Base-by-base conservation (phyloP, 306 rosid genomes). In the Spatholobus suberectus region DNA sequence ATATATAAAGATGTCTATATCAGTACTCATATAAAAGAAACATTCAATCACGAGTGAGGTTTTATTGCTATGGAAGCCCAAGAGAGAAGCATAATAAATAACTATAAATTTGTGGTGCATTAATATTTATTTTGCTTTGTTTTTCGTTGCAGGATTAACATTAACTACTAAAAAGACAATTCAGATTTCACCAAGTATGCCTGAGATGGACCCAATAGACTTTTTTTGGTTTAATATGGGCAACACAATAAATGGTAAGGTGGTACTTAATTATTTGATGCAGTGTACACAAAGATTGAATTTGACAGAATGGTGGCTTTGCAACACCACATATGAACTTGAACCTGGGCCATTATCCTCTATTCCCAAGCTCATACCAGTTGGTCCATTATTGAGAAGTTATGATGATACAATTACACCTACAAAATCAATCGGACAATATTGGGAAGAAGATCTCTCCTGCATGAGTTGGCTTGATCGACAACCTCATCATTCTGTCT, bases 391-490 rank as follows among this genome's bases (percentile, higher is more conserved):
- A n/a, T 61, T 87, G 58, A 73, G 40, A 43, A 61, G 3, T 20
- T 2, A 52, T 59, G 72, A 67, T 20, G 43, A 26, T 4, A 54
- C 15, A 59, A 14, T 0, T 47, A n/a, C 8, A 21, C 27, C 1
- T 6, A 0, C 67, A 49, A 65, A 21, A 13, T 78, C 90, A 43
- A 11, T 72, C 10, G 90, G 90, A 6, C 86, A 84, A 6, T 74
- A 74, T n/a, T 85, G 86, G 86, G 23, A 87, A 52, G 84, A 84
- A 37, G 90, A 87, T 66, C 58, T 29, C 37, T 81, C 82, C 4
- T 87, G 84, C 84, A 58, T 81, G n/a, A 62, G 8, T 41, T 87
- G 88, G 90, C 86, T 85, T 17, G 74, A 87, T n/a, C 85, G 82
- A 41, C 88, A 85, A 10, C 82, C 86, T 29, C 58, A 4, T 4